Base-by-base conservation (phyloP, 495 filamentous ascomycete species). In the Daldinia bambusicola region DNA sequence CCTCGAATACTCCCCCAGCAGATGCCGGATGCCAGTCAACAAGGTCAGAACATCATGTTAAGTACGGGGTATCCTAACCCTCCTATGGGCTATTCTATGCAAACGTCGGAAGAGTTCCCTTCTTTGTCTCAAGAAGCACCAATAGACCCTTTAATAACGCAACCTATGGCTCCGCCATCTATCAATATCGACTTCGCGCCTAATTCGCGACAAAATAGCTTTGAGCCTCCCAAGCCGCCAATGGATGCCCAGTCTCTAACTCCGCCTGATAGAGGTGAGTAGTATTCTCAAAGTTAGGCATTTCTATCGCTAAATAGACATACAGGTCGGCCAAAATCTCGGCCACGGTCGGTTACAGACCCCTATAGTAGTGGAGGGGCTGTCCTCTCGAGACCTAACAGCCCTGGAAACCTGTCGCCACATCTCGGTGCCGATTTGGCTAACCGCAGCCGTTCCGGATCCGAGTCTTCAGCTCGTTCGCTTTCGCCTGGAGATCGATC, bases 101-200 rank as follows among this genome's bases (percentile, higher is more conserved):
- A 86, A 78, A 37, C 81, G 66, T 77, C 81, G 74, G 90, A 92
- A 71, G 79, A 84, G 14, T 91, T 90, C 73, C 88, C 87, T 4
- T 75, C 81, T 32, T 76, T 88, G 32, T 80, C 80, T 53, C 84
- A 86, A 56, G 79, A 80, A 20, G 77, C 64, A 40, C 70, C 79
- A 57, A 81, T 80, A 45, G 90, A 91, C 51, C 75, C 74, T 43
- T 52, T 55, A 9, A 87, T 91, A 71, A 88, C 88, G 9, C 89
- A 90, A 38, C 88, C 92, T 68, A 92, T 94, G 83, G 89, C 89
- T 6, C 92, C 93, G 37, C 93, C 93, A 0, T 92, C 93, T 45
- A 98, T 99, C 77, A 95, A 94, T 74, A 93, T 99, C 70, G 90
- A 97, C 76, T 93, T 93, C 78, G 95, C 95, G 5, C 95, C 95